These are phyloP conservation scores for Blumeria hordei DNA, from an alignment of 2,329 filamentous ascomycete genomes.

Conservation along the genomic window DNA sequence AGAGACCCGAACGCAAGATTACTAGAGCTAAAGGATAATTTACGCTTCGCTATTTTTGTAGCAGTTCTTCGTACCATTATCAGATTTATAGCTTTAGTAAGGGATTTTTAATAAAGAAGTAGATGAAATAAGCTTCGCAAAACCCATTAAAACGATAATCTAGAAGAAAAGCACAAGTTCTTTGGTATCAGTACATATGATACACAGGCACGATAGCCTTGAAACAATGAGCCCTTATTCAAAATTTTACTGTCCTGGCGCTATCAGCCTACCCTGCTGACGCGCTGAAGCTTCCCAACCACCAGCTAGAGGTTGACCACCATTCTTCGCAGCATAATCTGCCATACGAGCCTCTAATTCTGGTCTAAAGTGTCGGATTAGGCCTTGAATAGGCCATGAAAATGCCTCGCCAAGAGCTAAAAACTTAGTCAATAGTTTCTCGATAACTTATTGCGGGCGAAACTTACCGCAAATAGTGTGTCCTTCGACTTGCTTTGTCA, in stretches of 20 bases:
- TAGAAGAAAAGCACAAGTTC: too few species aligned
- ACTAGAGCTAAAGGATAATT: too few species aligned
- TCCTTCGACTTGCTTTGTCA: constrained; percentile 97
- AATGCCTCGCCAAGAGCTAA: constrained; percentile 84
- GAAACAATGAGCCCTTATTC: too few species aligned
- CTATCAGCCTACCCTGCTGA: constrained; percentile 60
- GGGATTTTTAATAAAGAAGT: too few species aligned
- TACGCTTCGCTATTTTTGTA: too few species aligned
- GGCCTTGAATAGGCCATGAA: constrained; percentile 91
- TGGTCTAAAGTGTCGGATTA: constrained; percentile 94
- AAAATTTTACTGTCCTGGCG: constrained; percentile 55
- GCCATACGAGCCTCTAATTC: constrained; percentile 83
- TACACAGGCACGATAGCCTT: too few species aligned
- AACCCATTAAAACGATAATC: too few species aligned
- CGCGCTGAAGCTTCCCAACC: constrained; percentile 60
- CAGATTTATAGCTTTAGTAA: too few species aligned
- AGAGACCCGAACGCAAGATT: too few species aligned
- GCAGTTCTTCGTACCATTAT: too few species aligned
- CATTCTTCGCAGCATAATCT: constrained; percentile 48
- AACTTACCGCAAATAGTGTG: constrained; percentile 86
- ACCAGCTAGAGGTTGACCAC: constrained; percentile 56
- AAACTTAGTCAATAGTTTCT: constrained; percentile 4
- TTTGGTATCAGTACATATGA: too few species aligned
- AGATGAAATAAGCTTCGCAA: too few species aligned
- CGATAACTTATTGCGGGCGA: not conserved